These are phyloP conservation scores for Suhomyces canberraensis DNA, from an alignment of 805 yeast species.

Conservation along the genomic window DNA sequence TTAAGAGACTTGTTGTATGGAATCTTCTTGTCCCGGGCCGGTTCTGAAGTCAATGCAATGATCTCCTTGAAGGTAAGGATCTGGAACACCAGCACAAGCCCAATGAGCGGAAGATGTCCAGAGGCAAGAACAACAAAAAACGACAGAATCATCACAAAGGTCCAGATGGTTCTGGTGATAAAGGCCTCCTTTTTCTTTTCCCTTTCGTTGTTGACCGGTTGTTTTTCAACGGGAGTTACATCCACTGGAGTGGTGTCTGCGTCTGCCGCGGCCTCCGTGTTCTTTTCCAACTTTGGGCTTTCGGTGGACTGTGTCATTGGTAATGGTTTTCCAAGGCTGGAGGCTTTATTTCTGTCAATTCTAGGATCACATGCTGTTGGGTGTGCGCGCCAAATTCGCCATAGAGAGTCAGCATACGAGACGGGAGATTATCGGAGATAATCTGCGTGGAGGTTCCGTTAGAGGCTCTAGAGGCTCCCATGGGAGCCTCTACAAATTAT, in stretches of 20 bases:
- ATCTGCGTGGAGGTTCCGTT: too few species aligned
- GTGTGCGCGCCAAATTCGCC: too few species aligned
- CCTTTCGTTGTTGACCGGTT: constrained; percentile 36
- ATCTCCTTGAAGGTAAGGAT: constrained; percentile 87
- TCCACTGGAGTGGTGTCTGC: not conserved
- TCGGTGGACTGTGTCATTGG: too few species aligned
- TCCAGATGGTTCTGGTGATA: constrained; percentile 87
- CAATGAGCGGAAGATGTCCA: constrained; percentile 82
- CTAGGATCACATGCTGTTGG: not conserved
- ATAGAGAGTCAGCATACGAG: too few species aligned
- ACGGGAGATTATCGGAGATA: too few species aligned
- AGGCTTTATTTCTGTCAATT: not conserved
- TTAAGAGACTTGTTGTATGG: constrained; percentile 81
- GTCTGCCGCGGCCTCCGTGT: not conserved
- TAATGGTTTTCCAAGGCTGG: not conserved
- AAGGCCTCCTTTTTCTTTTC: constrained; percentile 80
- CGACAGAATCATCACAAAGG: constrained; percentile 80
- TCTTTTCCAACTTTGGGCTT: too few species aligned
- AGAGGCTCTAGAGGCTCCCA: too few species aligned
- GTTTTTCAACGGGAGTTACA: too few species aligned
- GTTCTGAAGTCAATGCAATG: constrained; percentile 78
- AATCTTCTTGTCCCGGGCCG: constrained; percentile 77
- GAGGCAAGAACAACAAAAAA: constrained; percentile 69
- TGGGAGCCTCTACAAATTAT: too few species aligned
- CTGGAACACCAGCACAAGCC: constrained; percentile 70